Percentiles rank a stretch among this genome's conserved stretches.
These are phyloP conservation scores for Phaffomyces antillensis DNA, from an alignment of 805 yeast species.

Conservation along the genomic window DNA sequence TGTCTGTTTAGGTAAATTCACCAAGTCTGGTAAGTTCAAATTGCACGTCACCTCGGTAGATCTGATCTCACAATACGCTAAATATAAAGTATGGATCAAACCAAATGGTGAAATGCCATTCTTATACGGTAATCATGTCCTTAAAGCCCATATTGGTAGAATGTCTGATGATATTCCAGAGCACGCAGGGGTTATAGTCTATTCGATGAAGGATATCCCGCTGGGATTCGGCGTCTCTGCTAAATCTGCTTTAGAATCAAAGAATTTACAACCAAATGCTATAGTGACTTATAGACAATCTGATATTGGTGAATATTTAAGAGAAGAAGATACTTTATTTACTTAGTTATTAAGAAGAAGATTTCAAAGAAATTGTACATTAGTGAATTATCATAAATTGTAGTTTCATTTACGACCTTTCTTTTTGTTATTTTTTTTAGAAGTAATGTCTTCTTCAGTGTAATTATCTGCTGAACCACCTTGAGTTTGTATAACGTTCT, in stretches of 20 bases:
- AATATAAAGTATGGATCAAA: constrained; percentile 93
- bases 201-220: constrained; percentile 87
- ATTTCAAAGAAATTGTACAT: no score
- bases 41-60: constrained; percentile 89
- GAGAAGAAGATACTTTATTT: constrained; percentile 95
- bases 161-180: constrained; percentile 98
- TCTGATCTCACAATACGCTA: constrained; percentile 78
- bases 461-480: constrained; percentile 49
- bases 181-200: constrained; percentile 91
- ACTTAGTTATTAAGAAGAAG: constrained; percentile 37
- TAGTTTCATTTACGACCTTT: constrained; percentile 21
- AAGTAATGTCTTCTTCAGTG: constrained; percentile 29
- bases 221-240: constrained; percentile 95
- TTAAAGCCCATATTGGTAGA: constrained; percentile 94
- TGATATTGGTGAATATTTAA: constrained; percentile 94
- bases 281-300: constrained; percentile 96
- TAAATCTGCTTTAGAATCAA: constrained; percentile 81
- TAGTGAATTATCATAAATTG: no score
- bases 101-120: constrained; percentile 98
- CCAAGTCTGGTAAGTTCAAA: constrained; percentile 95
- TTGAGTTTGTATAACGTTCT: constrained; percentile 41
- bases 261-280: constrained; percentile 85
- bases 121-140: constrained; percentile 90
- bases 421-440: constrained; percentile 15
- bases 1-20: constrained; percentile 90